phyloP scores from a whole-genome alignment of 192 early-diverging fungal genomes.

The Ambispora gerdemannii region DNA sequence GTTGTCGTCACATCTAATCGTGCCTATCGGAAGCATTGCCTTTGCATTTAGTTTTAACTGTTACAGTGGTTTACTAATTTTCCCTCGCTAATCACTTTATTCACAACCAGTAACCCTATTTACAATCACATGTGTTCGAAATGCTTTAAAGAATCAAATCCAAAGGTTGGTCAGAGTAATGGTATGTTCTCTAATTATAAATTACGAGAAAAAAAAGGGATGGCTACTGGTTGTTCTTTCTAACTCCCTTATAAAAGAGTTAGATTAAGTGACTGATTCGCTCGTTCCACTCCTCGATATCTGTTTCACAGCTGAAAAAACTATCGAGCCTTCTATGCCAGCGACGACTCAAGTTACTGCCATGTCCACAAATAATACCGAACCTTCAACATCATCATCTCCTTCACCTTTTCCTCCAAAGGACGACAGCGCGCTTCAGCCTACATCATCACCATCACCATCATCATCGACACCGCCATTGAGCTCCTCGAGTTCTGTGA shows the following conservation, averaged over 20 bases:
- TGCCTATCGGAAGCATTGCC: neutral
- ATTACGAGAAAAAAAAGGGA: neutral
- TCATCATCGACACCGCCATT: too few relatives aligned
- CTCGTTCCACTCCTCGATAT: constrained; percentile 8
- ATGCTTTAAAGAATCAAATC: constrained; percentile 64
- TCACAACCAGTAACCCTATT: constrained; percentile 48
- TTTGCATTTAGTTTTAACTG: neutral
- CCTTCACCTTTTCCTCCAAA: constrained; percentile 15
- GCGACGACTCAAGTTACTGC: constrained; percentile 28
- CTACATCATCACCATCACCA: too few relatives aligned
- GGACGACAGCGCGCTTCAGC: constrained; percentile 3
- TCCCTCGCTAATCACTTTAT: neutral
- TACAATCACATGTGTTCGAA: constrained; percentile 77
- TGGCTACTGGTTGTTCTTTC: neutral
- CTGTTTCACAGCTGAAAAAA: constrained; percentile 24
- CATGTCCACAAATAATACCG: constrained; percentile 19
- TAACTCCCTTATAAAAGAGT: constrained; percentile 33
- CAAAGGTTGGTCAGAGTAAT: constrained; percentile 43
- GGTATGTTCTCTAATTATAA: too few relatives aligned
- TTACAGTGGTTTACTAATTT: constrained; percentile 12
- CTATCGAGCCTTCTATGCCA: constrained; percentile 27
- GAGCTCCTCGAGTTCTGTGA: constrained; percentile 30
- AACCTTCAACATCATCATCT: constrained; percentile 16
- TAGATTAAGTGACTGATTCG: constrained; percentile 18
- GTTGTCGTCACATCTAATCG: neutral